Evolutionary conservation across 768 basidiomycete species (phyloP).

Genomic region (Hericium rajendrae): DNA sequence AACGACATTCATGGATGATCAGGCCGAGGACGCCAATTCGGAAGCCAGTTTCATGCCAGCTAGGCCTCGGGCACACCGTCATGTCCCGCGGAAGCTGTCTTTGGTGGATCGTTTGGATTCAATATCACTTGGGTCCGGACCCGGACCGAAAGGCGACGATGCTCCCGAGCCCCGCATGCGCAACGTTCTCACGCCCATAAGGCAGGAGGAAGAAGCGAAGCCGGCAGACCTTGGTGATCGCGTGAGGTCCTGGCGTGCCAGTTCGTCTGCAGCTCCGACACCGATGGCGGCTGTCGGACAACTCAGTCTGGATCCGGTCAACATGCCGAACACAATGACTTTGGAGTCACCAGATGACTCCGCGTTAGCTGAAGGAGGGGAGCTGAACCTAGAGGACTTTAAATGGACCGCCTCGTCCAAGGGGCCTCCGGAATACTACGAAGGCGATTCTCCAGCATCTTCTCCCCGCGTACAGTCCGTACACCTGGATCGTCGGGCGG

Average conservation of each 20-base stretch:
- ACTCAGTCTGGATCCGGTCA: slow-evolving; percentile 39
- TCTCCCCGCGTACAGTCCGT: slow-evolving; percentile 39
- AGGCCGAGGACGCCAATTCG: slow-evolving; percentile 23
- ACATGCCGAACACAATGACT: slow-evolving; percentile 38
- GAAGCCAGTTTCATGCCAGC: slow-evolving; percentile 14
- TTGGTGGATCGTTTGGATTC: slow-evolving; percentile 56
- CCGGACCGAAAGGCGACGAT: slow-evolving; percentile 8
- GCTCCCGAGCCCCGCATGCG: slow-evolving; percentile 6
- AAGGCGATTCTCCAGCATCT: slow-evolving; percentile 29
- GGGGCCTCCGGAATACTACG: slow-evolving; percentile 44
- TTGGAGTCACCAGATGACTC: slow-evolving; percentile 14
- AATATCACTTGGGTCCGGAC: slow-evolving; percentile 25
- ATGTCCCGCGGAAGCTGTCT: slow-evolving; percentile 58
- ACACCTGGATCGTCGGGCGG: slow-evolving; percentile 41
- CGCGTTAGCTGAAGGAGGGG: slow-evolving; percentile 18
- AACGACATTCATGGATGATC: slow-evolving; percentile 35
- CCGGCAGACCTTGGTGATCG: slow-evolving; percentile 44
- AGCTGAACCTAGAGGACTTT: slow-evolving; percentile 55
- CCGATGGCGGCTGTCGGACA: slow-evolving; percentile 42
- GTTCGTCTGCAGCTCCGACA: slow-evolving; percentile 38
- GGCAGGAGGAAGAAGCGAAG: slow-evolving; percentile 50
- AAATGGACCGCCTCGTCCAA: slow-evolving; percentile 60
- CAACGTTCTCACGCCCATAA: slow-evolving; percentile 47
- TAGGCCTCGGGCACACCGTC: slow-evolving; percentile 30
- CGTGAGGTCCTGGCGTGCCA: slow-evolving; percentile 60